Conservation (phyloP, 2,329 filamentous ascomycete genomes). For the Cercospora canescens region DNA sequence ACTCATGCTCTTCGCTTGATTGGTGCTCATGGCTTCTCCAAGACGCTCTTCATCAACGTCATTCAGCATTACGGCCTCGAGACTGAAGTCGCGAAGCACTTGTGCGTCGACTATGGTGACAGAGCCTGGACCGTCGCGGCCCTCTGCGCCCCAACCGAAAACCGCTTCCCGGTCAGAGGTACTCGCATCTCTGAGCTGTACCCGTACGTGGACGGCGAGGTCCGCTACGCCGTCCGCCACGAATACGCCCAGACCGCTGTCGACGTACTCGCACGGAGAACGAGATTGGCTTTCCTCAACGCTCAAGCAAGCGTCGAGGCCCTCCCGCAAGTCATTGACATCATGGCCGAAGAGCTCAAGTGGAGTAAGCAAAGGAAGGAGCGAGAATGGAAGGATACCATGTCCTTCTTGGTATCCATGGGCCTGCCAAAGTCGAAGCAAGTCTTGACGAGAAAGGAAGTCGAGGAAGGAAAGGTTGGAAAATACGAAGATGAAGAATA, state of each 20-base stretch:
- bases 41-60: conserved; percentile 90
- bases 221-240: conserved; percentile 82
- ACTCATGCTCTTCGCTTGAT: conserved; percentile 80
- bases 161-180: conserved; percentile 80
- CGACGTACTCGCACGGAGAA: conserved; percentile 83
- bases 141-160: conserved; percentile 72
- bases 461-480: conserved; percentile 56
- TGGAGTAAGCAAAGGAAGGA: conserved; percentile 76
- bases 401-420: conserved; percentile 62
- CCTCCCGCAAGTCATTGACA: conserved; percentile 79
- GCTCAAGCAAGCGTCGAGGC: conserved; percentile 87
- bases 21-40: conserved; percentile 83
- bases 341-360: conserved; percentile 81
- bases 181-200: conserved; percentile 78
- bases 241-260: conserved; percentile 91
- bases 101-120: conserved; percentile 86
- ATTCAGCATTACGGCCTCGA: conserved; percentile 92
- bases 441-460: conserved; percentile 56
- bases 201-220: conserved; percentile 88
- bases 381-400: conserved; percentile 73
- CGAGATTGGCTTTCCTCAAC: conserved; percentile 84
- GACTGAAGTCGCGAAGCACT: conserved; percentile 86
- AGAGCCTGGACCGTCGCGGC: conserved; percentile 88
- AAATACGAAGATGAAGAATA: conserved; percentile 52
- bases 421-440: conserved; percentile 60